Base-by-base conservation (phyloP, 768 basidiomycete species). In the Agaricus subrufescens region DNA sequence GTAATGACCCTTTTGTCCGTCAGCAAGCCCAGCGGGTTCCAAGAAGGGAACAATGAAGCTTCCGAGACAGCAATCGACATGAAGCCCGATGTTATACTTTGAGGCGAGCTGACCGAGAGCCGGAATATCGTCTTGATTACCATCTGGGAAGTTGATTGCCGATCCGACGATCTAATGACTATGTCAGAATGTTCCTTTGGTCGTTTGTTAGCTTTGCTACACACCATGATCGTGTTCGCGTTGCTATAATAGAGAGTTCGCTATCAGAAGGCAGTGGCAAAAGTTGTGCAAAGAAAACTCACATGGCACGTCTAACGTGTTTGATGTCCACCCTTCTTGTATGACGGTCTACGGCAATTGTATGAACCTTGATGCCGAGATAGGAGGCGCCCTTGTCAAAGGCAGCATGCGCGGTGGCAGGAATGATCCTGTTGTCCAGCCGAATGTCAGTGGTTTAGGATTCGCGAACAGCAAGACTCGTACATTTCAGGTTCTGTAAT, bases 41-140 rank as follows among this genome's bases (percentile, higher is more conserved):
- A 99, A 78, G 79, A 91, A 99, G 0, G 96, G 94, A 58, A 98
- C 81, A 60, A 98, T 88, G 71, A 98, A 97, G 48, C 88, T 89
- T 2, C 94, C 95, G 9, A 98, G 76, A 68, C 95, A 98, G 67
- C 94, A 95, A 63, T 97, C 95, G 57, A 98, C 94, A 66, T 97
- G 96, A 26, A 98, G 71, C 6, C 94, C 94, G 54, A 95, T 76
- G 15, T 88, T 86, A 67, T 94, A 71, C 61, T 73, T 76, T 54
- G 79, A 70, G 0, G 96, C 95, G 14, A 99, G 77, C 39, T 74
- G 75, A 15, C 84, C 88, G 2, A 99, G 84, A 0, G 78, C 84
- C 14, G 83, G 75, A 51, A 99, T 96, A 56, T 94, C 84, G 66
- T 95, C 93, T 72, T 90, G 88, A 63, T 85, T 86, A 26, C 91